Conservation (phyloP, 306 rosid genomes). For the Rosa persica region DNA sequence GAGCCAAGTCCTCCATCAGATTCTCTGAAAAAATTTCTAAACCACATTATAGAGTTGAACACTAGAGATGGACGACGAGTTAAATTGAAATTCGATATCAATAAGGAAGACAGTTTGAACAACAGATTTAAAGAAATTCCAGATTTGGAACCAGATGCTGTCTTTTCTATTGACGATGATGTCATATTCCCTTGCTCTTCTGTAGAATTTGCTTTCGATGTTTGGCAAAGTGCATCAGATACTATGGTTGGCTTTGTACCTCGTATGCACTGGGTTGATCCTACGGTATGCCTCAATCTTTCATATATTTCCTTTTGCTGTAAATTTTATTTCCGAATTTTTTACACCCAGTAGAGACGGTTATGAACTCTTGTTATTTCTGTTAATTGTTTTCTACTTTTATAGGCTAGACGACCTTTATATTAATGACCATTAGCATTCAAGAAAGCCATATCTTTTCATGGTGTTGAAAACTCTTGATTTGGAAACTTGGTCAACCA, state of each 20-base stretch:
- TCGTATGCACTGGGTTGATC: constrained; percentile 78
- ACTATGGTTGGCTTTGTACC: constrained; percentile 99
- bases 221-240: constrained; percentile 93
- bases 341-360: not conserved
- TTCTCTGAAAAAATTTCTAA: constrained; percentile 42
- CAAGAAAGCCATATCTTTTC: not conserved
- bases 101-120: constrained; percentile 87
- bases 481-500: not conserved
- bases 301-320: not conserved
- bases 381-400: not conserved
- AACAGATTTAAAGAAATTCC: constrained; percentile 81
- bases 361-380: not conserved
- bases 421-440: not conserved
- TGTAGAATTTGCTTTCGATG: constrained; percentile 81
- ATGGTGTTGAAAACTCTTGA: not conserved
- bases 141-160: constrained; percentile 70
- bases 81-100: constrained; percentile 70
- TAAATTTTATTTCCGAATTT: not conserved
- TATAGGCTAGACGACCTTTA: not conserved
- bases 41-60: constrained; percentile 43
- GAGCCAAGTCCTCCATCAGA: constrained; percentile 80
- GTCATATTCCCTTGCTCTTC: constrained; percentile 88
- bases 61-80: constrained; percentile 42
- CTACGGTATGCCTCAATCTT: constrained; percentile 45
- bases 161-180: constrained; percentile 93